Evolutionary conservation across 352 stramenopile genomes (phyloP).

Genomic region (Sclerospora graminicola): DNA sequence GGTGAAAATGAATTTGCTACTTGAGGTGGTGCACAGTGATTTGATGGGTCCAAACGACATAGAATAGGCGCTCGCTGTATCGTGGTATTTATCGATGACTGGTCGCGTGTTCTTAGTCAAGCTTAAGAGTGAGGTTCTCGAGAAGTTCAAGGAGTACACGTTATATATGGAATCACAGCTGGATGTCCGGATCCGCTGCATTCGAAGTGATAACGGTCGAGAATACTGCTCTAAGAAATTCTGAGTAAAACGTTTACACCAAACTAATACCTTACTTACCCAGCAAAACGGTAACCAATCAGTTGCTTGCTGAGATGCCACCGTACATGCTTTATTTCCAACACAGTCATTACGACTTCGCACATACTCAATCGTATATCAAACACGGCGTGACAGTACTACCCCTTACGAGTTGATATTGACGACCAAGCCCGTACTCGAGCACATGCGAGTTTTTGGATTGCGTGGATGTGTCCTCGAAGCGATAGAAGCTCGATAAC

Average conservation of each 20-base stretch:
- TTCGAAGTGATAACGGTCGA: not conserved
- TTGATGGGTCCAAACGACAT: not conserved
- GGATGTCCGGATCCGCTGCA: no score
- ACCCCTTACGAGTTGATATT: constrained; percentile 8
- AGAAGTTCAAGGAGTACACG: no score
- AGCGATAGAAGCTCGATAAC: constrained; percentile 8
- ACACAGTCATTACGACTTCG: constrained; percentile 10
- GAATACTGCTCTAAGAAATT: not conserved
- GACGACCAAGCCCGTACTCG: constrained; percentile 2
- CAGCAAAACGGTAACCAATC: constrained; percentile 10
- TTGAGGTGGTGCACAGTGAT: not conserved
- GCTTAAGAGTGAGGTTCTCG: no score
- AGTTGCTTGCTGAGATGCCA: constrained; percentile 5
- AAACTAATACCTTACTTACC: not conserved
- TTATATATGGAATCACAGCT: no score
- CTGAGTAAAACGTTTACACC: not conserved
- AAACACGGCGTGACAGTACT: constrained; percentile 1
- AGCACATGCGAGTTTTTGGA: constrained; percentile 12
- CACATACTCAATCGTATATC: constrained; percentile 7
- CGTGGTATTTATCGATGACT: not conserved
- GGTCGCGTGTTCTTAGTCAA: not conserved
- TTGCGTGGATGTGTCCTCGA: constrained; percentile 6
- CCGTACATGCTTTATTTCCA: constrained; percentile 6
- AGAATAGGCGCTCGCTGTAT: not conserved
- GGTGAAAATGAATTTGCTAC: not conserved